phyloP scores from a whole-genome alignment of 2,329 filamentous ascomycete genomes.

The Pseudogymnoascus sp. region DNA sequence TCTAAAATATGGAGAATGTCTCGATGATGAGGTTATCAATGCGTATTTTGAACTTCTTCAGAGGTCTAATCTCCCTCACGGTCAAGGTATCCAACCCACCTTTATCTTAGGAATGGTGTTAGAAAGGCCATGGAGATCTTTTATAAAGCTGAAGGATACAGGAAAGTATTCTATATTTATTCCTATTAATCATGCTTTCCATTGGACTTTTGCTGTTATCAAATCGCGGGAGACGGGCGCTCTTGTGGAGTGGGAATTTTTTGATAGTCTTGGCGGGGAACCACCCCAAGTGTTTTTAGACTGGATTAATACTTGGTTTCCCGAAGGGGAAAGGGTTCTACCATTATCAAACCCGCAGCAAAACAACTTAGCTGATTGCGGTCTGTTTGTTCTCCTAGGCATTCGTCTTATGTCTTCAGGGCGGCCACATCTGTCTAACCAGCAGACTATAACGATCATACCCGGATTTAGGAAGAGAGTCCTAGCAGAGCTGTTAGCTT shows the following conservation, averaged over 20 bases:
- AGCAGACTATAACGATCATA: constrained; percentile 14
- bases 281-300: constrained; percentile 8
- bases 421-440: constrained; percentile 13
- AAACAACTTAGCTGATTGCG: constrained; percentile 15
- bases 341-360: constrained; percentile 13
- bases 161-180: constrained; percentile 18
- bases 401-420: constrained; percentile 16
- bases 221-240: constrained; percentile 12
- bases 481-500: constrained; percentile 18
- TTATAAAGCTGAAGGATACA: constrained; percentile 14
- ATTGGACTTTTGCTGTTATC: constrained; percentile 18
- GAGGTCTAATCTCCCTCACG: constrained; percentile 14
- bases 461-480: constrained; percentile 17
- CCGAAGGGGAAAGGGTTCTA: neutral
- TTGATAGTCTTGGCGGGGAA: constrained; percentile 15
- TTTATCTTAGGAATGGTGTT: constrained; percentile 12
- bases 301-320: constrained; percentile 13
- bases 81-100: constrained; percentile 12
- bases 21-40: constrained; percentile 20
- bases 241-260: constrained; percentile 15
- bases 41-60: constrained; percentile 18
- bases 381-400: constrained; percentile 18
- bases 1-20: constrained; percentile 15
- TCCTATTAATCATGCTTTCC: constrained; percentile 11
- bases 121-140: constrained; percentile 11